Conservation (phyloP, 257 asterid genomes). For the Petunia secreta region DNA sequence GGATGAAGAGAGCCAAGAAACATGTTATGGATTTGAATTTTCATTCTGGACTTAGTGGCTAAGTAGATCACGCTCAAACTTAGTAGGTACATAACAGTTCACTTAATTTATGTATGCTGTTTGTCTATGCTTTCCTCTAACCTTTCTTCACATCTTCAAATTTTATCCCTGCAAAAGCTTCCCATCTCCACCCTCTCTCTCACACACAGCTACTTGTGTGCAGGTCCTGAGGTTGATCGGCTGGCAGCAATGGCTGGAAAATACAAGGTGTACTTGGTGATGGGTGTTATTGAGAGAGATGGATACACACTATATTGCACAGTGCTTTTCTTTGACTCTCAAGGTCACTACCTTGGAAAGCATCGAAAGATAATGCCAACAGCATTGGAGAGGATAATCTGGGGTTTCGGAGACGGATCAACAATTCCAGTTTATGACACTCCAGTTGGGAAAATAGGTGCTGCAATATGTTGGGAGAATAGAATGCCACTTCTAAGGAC, state of each 20-base stretch:
- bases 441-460: constrained; percentile 91
- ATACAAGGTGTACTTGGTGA: constrained; percentile 82
- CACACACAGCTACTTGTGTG: constrained; percentile 13
- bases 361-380: constrained; percentile 96
- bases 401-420: constrained; percentile 99
- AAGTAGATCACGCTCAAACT: background rate
- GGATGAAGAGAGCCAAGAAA: background rate
- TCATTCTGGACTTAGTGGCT: background rate
- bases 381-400: constrained; percentile 83
- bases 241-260: constrained; percentile 97
- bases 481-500: constrained; percentile 95
- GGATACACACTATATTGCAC: constrained; percentile 92
- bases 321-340: constrained; percentile 81
- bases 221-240: constrained; percentile 95
- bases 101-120: background rate
- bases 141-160: background rate
- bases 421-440: constrained; percentile 94
- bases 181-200: background rate
- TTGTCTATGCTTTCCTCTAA: background rate
- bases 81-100: background rate
- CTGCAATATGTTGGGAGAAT: constrained; percentile 99
- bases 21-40: background rate
- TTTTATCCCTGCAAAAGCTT: background rate
- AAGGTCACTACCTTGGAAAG: constrained; percentile 85
- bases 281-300: constrained; percentile 92